Base-by-base conservation (phyloP, 2,329 filamentous ascomycete genomes). In the Mycocentrospora acerina region DNA sequence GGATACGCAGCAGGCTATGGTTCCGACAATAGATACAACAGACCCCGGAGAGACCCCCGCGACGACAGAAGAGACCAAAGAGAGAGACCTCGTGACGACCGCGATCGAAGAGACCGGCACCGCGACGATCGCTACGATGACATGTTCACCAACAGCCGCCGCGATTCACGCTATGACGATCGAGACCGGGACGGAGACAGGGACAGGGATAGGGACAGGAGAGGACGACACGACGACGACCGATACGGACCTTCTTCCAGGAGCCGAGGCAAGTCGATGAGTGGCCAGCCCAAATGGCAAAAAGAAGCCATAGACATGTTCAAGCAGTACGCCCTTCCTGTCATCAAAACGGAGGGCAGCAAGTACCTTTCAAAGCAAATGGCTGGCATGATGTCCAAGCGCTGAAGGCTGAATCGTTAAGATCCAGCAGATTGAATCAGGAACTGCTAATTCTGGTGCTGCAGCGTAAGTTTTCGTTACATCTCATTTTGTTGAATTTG, bases 301-400 rank as follows among this genome's bases (percentile, higher is more conserved):
- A 51, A 46, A 25, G 50, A 65, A 37, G 61, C 59, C 1, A 48
- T 60, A 48, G 42, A 46, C 32, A 56, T 64, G 53, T 65, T 65
- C 41, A 60, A 52, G 29, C 44, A 57, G 10, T 65, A 65, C 27
- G 61, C 61, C 2, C 36, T 65, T 17, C 61, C 61, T 0, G 48
- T 60, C 5, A 64, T 65, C 46, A 65, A 65, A 46, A 49, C 48
- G 5, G 59, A 65, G 37, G 61, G 61, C 4, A 51, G 48, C 11
- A 64, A 59, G 40, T 60, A 57, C 28, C 42, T 65, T 11, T 44
- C 52, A 18, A 62, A 59, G 49, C 55, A 65, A 42, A 48, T 62
- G 37, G 49, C 52, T 4, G 42, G 45, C 24, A 44, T 57, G 4
- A 43, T 55, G 18, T 40, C 44, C 14, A 55, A 49, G 39, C 45